Evolutionary conservation across 2,329 filamentous ascomycete genomes (phyloP).

Genomic region (Exophiala calicioides): DNA sequence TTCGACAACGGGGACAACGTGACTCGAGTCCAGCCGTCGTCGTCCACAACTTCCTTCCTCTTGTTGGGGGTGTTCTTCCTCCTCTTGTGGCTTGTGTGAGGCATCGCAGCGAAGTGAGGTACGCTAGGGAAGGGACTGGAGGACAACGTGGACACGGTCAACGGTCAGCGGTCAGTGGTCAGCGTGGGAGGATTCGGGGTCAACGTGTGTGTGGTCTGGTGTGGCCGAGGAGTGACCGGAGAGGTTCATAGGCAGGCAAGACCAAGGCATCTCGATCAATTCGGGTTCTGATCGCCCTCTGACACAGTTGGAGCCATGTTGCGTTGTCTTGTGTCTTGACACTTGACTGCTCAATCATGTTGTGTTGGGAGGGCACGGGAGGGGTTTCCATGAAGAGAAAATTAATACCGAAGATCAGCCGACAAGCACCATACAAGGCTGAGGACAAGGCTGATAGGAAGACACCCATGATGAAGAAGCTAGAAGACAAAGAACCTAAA

Average conservation of each 20-base stretch:
- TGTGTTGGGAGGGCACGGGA: background rate
- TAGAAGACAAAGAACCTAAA: no score
- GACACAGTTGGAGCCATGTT: no score
- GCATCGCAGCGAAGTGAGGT: constrained; percentile 12
- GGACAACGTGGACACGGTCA: no score
- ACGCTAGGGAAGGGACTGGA: background rate
- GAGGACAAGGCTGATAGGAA: no score
- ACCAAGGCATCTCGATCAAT: background rate
- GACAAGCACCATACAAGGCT: no score
- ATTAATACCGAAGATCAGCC: constrained; percentile 1
- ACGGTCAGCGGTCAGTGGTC: no score
- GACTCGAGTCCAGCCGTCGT: constrained; percentile 27
- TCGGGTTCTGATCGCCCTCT: no score
- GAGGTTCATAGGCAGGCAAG: background rate
- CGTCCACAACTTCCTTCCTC: constrained; percentile 20
- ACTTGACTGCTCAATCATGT: background rate
- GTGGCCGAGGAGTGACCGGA: background rate
- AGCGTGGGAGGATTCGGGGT: no score
- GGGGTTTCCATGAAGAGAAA: background rate
- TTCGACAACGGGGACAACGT: constrained; percentile 1
- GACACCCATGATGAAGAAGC: no score
- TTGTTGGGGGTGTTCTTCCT: constrained; percentile 16
- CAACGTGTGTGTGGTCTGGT: background rate
- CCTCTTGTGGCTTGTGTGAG: constrained; percentile 27
- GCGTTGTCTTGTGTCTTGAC: no score